Evolutionary conservation across 2,329 filamentous ascomycete genomes (phyloP).

Genomic region (Paecilomyces sp.): DNA sequence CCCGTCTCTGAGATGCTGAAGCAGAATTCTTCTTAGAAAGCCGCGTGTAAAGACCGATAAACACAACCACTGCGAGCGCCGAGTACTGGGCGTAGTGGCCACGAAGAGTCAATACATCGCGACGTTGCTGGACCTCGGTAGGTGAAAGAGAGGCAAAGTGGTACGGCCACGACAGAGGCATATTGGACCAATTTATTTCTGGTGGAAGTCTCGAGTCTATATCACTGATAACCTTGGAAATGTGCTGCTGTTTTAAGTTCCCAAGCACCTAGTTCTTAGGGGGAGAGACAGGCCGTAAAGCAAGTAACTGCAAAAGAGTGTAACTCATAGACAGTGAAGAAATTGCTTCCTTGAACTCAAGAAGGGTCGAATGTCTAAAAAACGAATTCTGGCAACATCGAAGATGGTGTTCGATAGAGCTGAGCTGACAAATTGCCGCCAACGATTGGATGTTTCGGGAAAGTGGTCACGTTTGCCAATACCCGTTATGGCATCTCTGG

Average conservation of each 20-base stretch:
- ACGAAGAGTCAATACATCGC: conserved; percentile 48
- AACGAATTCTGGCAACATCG: background rate
- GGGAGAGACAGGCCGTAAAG: background rate
- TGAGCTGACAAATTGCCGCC: background rate
- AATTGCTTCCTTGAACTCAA: background rate
- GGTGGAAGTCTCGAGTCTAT: background rate
- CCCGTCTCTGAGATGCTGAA: conserved; percentile 2
- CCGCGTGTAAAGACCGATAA: conserved; percentile 25
- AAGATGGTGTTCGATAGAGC: background rate
- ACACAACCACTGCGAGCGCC: conserved; percentile 38
- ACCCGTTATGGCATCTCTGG: background rate
- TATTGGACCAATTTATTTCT: conserved; percentile 1
- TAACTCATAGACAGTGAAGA: background rate
- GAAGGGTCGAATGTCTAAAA: background rate
- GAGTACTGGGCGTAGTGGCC: conserved; percentile 51
- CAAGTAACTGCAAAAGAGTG: background rate
- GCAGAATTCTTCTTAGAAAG: conserved; percentile 1
- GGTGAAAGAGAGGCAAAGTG: conserved; percentile 46
- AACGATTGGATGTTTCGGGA: background rate
- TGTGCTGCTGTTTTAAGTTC: background rate
- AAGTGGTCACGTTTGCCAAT: background rate
- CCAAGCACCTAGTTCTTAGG: background rate
- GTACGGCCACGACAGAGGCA: conserved; percentile 35
- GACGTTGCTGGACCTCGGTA: conserved; percentile 43
- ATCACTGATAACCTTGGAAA: background rate